Conservation (phyloP, 2,329 filamentous ascomycete species). For the Xylariales sp. region DNA sequence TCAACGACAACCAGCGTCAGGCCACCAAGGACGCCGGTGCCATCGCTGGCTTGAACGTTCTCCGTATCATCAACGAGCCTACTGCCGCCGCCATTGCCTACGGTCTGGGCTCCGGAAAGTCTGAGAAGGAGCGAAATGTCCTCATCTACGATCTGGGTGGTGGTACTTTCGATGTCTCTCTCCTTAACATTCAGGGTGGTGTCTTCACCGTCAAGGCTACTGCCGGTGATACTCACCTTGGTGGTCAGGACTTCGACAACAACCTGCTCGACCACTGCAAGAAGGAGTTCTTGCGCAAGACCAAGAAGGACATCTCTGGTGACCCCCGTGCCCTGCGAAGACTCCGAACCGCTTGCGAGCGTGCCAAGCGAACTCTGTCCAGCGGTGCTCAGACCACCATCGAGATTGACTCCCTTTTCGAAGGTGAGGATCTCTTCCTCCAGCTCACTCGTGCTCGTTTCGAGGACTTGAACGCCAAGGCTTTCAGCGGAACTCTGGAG, state of each 20-base stretch:
- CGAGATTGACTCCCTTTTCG: slow-evolving; percentile 97
- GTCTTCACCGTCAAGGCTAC: slow-evolving; percentile 99
- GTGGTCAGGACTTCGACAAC: slow-evolving; percentile 95
- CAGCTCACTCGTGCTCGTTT: slow-evolving; percentile 98
- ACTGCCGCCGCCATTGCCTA: slow-evolving; percentile 98
- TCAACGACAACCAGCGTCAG: slow-evolving; percentile 99
- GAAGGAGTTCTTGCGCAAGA: slow-evolving; percentile 85
- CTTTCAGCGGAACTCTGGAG: slow-evolving; percentile 88
- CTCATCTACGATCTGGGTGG: slow-evolving; percentile 99
- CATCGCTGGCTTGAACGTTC: slow-evolving; percentile 94
- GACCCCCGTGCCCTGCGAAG: slow-evolving; percentile 92
- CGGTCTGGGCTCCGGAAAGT: slow-evolving; percentile 92
- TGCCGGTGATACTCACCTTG: slow-evolving; percentile 94
- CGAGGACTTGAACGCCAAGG: slow-evolving; percentile 96
- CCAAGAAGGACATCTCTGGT: slow-evolving; percentile 71
- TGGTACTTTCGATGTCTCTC: slow-evolving; percentile 99
- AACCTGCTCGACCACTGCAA: slow-evolving; percentile 95
- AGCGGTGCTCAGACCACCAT: slow-evolving; percentile 96
- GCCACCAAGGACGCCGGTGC: slow-evolving; percentile 99
- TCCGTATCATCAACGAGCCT: slow-evolving; percentile 99
- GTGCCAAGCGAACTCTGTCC: slow-evolving; percentile 98
- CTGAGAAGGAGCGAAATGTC: slow-evolving; percentile 96
- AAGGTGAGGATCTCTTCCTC: slow-evolving; percentile 95
- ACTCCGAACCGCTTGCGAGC: slow-evolving; percentile 96
- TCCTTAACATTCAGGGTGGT: slow-evolving; percentile 97